Evolutionary conservation across 192 early-diverging fungal species (phyloP), one percentile per base, ranked within the genome.

Genomic region (Blastocladiella britannica): DNA sequence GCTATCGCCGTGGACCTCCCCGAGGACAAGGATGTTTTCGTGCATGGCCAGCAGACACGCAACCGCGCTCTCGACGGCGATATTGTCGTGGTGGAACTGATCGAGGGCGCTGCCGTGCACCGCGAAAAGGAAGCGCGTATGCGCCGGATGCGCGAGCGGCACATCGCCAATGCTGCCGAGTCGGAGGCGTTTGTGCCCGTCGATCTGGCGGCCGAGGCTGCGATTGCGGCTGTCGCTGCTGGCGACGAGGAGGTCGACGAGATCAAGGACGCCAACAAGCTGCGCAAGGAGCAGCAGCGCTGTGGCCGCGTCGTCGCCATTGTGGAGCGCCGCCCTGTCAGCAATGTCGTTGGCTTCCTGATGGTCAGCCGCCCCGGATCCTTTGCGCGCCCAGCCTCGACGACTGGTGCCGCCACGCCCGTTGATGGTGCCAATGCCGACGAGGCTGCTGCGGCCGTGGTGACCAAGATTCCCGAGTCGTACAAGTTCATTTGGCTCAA

Each of bases 21-120:
- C n/a, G n/a, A n/a, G n/a, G n/a, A n/a, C n/a, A n/a, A n/a, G n/a
- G 89, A 91, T 63, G 77, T 91, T 22, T 85, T 79, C 58, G 82
- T 91, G 15, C 80, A 72, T 53, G 86, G 86, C 18, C 76, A 76
- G 29, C 74, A 73, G 29, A 71, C 75, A 57, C 78, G 85, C n/a
- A 91, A 91, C 65, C 74, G 89, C 37, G 84, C 87, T 4, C 63
- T 91, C 4, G 87, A 91, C 55, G 87, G 86, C 4, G 89, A 91
- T 63, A 68, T 81, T 4, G 89, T 91, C 22, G 79, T 79, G n/a
- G 69, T 91, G 3, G 64, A 77, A 57, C 55, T 89, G 27, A 65
- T 91, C 29, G 76, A 80, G 58, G 79, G 80, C 0, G 73, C 76
- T 24, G 84, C n/a, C n/a, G n/a, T n/a, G n/a, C n/a, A n/a, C n/a